Percentiles rank a stretch among this genome's conserved stretches.
Evolutionary conservation across 2,329 filamentous ascomycete species (phyloP).

Genomic region (Colletotrichum cuscutae): DNA sequence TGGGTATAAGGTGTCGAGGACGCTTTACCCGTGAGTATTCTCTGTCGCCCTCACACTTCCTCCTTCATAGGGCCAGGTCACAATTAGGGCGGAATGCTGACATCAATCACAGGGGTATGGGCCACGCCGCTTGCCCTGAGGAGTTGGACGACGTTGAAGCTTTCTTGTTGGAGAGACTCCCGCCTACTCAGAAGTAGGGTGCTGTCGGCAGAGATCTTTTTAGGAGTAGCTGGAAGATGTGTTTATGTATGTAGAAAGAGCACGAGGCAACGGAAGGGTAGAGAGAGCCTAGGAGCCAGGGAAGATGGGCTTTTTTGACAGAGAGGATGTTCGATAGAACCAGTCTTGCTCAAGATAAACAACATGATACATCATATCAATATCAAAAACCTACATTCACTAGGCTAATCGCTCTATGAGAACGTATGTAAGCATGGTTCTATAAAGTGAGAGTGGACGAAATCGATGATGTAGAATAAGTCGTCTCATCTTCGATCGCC

Average conservation of each 20-base stretch:
- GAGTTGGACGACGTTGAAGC: conserved; percentile 86
- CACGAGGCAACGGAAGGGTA: neutral
- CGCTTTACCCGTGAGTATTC: conserved; percentile 71
- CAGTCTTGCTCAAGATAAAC: neutral
- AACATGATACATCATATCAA: neutral
- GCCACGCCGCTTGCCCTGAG: conserved; percentile 78
- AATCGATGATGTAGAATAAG: neutral
- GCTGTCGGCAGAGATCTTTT: neutral
- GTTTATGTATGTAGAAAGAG: neutral
- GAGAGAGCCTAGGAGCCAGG: neutral
- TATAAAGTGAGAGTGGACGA: neutral
- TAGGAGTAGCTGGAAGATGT: too few species aligned
- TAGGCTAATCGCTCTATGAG: neutral
- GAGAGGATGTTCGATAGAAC: neutral
- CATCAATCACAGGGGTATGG: conserved; percentile 65
- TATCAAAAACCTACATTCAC: neutral
- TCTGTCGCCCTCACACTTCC: neutral
- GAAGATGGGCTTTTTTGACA: neutral
- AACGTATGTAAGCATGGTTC: neutral
- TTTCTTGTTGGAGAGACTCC: conserved; percentile 60
- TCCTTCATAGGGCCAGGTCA: neutral
- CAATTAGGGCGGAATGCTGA: neutral
- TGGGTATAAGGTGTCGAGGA: conserved; percentile 80
- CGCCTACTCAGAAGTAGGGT: conserved; percentile 45
- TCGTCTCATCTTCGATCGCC: neutral